Evolutionary conservation across 768 basidiomycete genomes (phyloP).

Genomic region (Agaricus bisporus): DNA sequence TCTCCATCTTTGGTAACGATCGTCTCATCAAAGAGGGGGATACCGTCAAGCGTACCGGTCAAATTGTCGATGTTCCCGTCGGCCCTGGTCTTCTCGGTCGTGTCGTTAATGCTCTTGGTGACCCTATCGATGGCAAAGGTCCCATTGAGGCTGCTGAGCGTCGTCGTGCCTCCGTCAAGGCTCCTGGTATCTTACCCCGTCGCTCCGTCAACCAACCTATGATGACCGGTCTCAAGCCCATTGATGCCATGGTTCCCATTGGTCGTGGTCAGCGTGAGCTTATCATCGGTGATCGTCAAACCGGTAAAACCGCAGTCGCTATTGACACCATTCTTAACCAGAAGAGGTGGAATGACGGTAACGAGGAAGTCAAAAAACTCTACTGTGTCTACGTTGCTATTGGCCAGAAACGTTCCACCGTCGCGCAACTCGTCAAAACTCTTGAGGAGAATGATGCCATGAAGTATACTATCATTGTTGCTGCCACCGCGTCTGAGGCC

Average conservation of each 20-base stretch:
- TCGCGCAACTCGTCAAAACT: constrained; percentile 98
- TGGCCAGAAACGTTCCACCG: constrained; percentile 99
- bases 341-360: constrained; percentile 98
- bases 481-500: constrained; percentile 98
- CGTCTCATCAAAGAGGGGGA: constrained; percentile 99
- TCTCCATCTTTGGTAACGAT: constrained; percentile 98
- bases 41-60: constrained; percentile 99
- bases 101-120: constrained; percentile 98
- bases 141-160: constrained; percentile 92
- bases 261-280: constrained; percentile 99
- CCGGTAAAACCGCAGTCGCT: constrained; percentile 98
- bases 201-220: constrained; percentile 99
- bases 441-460: constrained; percentile 99
- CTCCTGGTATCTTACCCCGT: constrained; percentile 98
- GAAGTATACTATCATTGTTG: constrained; percentile 99
- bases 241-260: constrained; percentile 99
- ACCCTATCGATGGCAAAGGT: constrained; percentile 99
- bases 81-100: constrained; percentile 96
- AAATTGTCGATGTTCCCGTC: constrained; percentile 99
- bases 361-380: constrained; percentile 95
- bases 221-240: constrained; percentile 99
- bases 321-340: constrained; percentile 99
- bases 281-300: constrained; percentile 99
- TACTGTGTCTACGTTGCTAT: constrained; percentile 99
- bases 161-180: constrained; percentile 96